phyloP scores from a whole-genome alignment of 202 grass and related monocot species.

The Setaria italica region DNA sequence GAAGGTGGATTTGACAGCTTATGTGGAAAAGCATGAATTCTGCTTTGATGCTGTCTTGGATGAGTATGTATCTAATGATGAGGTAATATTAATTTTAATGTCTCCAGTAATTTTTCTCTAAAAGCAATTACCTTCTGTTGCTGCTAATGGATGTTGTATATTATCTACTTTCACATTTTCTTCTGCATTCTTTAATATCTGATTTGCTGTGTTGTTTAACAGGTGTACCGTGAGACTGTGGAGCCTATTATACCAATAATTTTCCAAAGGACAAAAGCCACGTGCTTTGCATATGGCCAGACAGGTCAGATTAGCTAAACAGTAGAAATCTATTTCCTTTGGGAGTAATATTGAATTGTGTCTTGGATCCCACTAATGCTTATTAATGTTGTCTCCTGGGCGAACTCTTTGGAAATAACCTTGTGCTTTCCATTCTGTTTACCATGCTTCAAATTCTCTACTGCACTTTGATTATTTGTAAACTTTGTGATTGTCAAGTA shows the following conservation, averaged over 20 bases:
- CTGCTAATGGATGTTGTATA: constrained; percentile 10
- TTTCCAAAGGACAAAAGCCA: constrained; percentile 92
- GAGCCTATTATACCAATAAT: constrained; percentile 95
- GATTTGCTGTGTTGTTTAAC: constrained; percentile 41
- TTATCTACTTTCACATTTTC: background rate
- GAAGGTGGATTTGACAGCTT: constrained; percentile 89
- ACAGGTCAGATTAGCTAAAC: constrained; percentile 66
- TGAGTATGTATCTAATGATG: constrained; percentile 82
- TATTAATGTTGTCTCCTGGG: background rate
- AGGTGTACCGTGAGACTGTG: constrained; percentile 91
- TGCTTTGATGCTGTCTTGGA: constrained; percentile 84
- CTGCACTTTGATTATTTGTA: constrained; percentile 24
- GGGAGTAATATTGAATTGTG: constrained; percentile 21
- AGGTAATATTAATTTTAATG: constrained; percentile 56
- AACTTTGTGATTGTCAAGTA: constrained; percentile 18
- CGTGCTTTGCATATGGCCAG: constrained; percentile 95
- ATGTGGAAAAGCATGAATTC: constrained; percentile 88
- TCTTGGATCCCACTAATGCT: background rate
- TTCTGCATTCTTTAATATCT: background rate
- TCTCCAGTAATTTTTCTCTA: background rate
- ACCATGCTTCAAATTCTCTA: constrained; percentile 12
- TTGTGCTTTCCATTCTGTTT: constrained; percentile 18
- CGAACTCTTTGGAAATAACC: background rate
- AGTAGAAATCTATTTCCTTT: constrained; percentile 7
- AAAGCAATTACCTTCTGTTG: background rate